These are phyloP conservation scores for Trichomonascaceae sp. DNA, from an alignment of 1,139 yeast genomes.

Conservation along the genomic window DNA sequence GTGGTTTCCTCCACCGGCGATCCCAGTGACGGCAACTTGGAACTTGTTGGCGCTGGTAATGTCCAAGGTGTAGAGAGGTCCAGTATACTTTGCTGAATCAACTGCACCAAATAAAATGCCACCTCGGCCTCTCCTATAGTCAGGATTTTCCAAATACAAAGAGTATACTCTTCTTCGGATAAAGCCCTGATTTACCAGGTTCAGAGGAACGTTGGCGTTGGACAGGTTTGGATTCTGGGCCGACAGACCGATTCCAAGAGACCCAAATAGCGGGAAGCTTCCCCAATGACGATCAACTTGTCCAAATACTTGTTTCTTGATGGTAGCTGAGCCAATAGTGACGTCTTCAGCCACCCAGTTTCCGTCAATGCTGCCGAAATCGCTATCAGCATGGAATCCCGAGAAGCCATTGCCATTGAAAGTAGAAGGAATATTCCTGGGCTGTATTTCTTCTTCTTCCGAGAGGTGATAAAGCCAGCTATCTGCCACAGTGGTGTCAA, in stretches of 20 bases:
- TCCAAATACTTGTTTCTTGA: conserved; percentile 6
- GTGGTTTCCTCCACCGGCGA: conserved; percentile 24
- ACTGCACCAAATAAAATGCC: conserved; percentile 53
- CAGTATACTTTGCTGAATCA: conserved; percentile 47
- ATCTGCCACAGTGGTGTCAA: conserved; percentile 47
- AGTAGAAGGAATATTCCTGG: neutral
- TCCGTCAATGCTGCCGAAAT: conserved; percentile 32
- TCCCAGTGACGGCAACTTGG: conserved; percentile 8
- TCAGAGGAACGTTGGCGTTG: conserved; percentile 41
- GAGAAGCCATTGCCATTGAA: conserved; percentile 18
- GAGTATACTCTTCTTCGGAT: conserved; percentile 46
- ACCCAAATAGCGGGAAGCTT: conserved; percentile 6
- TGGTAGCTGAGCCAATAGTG: conserved; percentile 4
- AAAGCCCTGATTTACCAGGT: conserved; percentile 41
- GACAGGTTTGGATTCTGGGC: conserved; percentile 8
- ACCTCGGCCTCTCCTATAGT: conserved; percentile 39
- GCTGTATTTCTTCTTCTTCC: neutral
- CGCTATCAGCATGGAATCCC: conserved; percentile 27
- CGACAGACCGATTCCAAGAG: conserved; percentile 13
- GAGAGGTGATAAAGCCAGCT: conserved; percentile 36
- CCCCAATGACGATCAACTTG: neutral
- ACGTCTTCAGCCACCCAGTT: conserved; percentile 44
- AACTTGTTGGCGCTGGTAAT: conserved; percentile 11
- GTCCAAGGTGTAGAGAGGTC: conserved; percentile 35
- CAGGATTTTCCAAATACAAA: conserved; percentile 41